Evolutionary conservation across 2,329 filamentous ascomycete genomes (phyloP).

Genomic region (Microascus cirrosus): DNA sequence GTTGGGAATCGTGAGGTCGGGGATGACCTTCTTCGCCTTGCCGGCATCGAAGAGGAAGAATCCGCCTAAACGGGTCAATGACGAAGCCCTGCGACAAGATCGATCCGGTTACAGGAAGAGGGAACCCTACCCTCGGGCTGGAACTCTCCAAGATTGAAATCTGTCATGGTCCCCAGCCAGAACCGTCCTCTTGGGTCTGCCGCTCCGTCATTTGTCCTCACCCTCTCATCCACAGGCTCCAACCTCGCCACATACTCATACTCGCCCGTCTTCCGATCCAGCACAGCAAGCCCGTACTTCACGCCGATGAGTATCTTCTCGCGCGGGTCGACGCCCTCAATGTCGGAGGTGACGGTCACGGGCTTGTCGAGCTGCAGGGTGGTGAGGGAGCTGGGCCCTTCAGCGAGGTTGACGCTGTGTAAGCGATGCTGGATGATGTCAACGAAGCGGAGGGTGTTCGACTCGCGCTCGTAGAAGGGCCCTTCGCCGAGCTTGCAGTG

Average conservation of each 20-base stretch:
- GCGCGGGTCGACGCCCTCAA: conserved; percentile 49
- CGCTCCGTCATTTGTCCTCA: conserved; percentile 71
- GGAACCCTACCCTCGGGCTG: conserved; percentile 41
- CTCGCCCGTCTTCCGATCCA: conserved; percentile 49
- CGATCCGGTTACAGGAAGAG: neutral
- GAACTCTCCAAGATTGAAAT: conserved; percentile 47
- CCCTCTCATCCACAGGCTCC: conserved; percentile 29
- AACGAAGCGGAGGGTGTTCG: conserved; percentile 61
- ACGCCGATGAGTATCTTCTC: conserved; percentile 65
- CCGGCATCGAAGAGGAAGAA: conserved; percentile 61
- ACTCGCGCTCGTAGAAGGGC: conserved; percentile 58
- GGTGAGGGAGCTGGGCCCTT: conserved; percentile 51
- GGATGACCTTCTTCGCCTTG: conserved; percentile 46
- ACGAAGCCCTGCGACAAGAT: neutral
- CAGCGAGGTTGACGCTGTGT: conserved; percentile 56
- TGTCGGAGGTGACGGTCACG: conserved; percentile 65
- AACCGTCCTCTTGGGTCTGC: conserved; percentile 72
- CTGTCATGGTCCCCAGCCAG: conserved; percentile 82
- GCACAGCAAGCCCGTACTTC: conserved; percentile 72
- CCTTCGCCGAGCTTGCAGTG: conserved; percentile 62
- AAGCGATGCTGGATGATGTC: conserved; percentile 73
- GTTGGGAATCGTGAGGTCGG: conserved; percentile 69
- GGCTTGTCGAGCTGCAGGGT: conserved; percentile 45
- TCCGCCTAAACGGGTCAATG: conserved; percentile 37
- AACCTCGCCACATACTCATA: conserved; percentile 44